Conservation (phyloP, 2,329 filamentous ascomycete genomes). For the Sporothrix luriei region DNA sequence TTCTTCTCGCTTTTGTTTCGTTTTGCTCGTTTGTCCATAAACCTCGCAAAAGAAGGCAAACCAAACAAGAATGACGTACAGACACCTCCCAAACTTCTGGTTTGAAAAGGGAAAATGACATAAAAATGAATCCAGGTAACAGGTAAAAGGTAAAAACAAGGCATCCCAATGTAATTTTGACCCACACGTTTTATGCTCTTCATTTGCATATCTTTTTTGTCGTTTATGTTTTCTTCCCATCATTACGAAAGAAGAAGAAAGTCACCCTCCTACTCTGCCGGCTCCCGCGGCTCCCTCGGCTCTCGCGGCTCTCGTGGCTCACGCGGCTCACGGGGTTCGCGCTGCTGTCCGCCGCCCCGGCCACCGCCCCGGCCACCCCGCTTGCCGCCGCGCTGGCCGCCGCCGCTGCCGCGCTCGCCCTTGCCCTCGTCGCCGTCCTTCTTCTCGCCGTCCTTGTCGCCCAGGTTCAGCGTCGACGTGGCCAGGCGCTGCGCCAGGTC, state of each 20-base stretch:
- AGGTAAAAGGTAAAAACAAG: conserved; percentile 16
- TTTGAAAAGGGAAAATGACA: conserved; percentile 2
- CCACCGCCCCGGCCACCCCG: conserved; percentile 46
- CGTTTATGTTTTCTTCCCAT: neutral
- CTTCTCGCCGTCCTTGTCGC: conserved; percentile 51
- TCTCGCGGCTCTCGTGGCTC: conserved; percentile 47
- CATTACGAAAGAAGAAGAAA: neutral
- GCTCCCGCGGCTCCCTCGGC: conserved; percentile 47
- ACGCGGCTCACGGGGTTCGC: conserved; percentile 51
- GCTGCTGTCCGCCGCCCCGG: conserved; percentile 54
- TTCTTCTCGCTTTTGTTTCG: conserved; percentile 6
- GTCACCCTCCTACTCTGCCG: conserved; percentile 39
- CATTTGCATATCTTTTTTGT: neutral
- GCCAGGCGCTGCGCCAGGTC: conserved; percentile 94
- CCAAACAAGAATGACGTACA: conserved; percentile 7
- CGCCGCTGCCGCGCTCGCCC: conserved; percentile 49
- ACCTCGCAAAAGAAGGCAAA: conserved; percentile 13
- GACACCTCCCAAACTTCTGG: conserved; percentile 4
- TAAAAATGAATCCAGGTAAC: conserved; percentile 8
- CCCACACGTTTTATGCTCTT: conserved; percentile 20
- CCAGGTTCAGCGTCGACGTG: conserved; percentile 64
- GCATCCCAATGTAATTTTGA: conserved; percentile 23
- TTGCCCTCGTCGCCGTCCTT: conserved; percentile 47
- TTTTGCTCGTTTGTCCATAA: conserved; percentile 28
- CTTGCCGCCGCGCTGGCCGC: conserved; percentile 50